Conservation (phyloP, 495 filamentous ascomycete species). For the Hyaloscypha bicolor region DNA sequence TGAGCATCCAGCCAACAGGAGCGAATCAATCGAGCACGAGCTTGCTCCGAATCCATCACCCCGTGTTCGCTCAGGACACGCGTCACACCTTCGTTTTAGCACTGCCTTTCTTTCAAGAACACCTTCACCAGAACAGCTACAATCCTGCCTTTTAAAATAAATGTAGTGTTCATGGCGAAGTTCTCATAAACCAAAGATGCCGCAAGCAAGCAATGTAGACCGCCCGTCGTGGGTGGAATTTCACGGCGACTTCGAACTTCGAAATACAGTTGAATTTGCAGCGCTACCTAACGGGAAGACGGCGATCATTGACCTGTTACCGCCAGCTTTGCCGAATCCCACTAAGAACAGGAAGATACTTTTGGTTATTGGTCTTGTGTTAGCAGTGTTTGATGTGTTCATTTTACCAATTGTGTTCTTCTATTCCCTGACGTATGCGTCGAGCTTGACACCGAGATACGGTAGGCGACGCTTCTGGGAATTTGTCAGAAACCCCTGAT, state of each 20-base stretch:
- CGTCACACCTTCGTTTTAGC: too few relatives aligned
- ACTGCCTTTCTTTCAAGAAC: too few relatives aligned
- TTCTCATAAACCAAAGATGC: not conserved
- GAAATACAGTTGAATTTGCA: not conserved
- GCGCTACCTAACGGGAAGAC: not conserved
- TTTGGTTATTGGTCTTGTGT: not conserved
- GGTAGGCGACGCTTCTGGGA: not conserved
- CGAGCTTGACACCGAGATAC: not conserved
- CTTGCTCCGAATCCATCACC: too few relatives aligned
- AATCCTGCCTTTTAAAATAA: too few relatives aligned
- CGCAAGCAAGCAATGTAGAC: not conserved
- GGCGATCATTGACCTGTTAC: not conserved
- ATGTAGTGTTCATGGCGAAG: too few relatives aligned
- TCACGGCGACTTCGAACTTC: not conserved
- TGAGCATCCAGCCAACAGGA: too few relatives aligned
- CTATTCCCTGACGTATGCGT: conserved; percentile 10
- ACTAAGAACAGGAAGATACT: conserved; percentile 3
- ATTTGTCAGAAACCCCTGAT: too few relatives aligned
- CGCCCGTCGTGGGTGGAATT: not conserved
- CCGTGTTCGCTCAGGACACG: too few relatives aligned
- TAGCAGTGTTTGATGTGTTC: conserved; percentile 9
- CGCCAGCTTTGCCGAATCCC: not conserved
- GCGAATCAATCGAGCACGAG: too few relatives aligned
- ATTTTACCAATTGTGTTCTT: conserved; percentile 16
- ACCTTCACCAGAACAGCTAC: too few relatives aligned